Conservation (phyloP, 352 stramenopile genomes). For the Phytophthora litchii region DNA sequence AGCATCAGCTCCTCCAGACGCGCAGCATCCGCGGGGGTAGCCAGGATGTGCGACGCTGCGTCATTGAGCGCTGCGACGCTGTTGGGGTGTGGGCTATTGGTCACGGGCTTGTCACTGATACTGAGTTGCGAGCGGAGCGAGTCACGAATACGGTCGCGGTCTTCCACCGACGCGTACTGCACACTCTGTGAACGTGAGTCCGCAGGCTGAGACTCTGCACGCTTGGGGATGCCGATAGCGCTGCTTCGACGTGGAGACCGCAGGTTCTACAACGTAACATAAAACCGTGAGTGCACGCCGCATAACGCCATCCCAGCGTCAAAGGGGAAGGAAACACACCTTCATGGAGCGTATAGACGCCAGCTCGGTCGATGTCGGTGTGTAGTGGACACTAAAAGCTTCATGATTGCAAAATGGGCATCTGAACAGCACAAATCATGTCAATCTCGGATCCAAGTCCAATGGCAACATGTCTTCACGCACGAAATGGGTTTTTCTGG, state of each 20-base stretch:
- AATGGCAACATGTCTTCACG: slow-evolving; percentile 11
- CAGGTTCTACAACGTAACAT: slow-evolving; percentile 30
- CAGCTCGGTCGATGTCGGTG: slow-evolving; percentile 49
- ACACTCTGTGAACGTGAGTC: slow-evolving; percentile 17
- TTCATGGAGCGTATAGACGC: slow-evolving; percentile 50
- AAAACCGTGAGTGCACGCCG: slow-evolving; percentile 10
- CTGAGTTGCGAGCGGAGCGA: slow-evolving; percentile 75
- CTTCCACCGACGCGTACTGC: slow-evolving; percentile 76
- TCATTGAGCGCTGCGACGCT: slow-evolving; percentile 46
- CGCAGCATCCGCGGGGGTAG: slow-evolving; percentile 56
- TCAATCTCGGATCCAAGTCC: slow-evolving; percentile 5
- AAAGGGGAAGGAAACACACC: slow-evolving; percentile 22
- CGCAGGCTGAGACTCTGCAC: slow-evolving; percentile 15
- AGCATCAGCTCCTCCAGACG: slow-evolving; percentile 84
- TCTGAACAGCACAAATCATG: slow-evolving; percentile 26
- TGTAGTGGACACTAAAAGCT: slow-evolving; percentile 61
- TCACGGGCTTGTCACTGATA: slow-evolving; percentile 58
- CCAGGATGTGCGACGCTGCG: slow-evolving; percentile 39
- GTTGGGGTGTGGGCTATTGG: slow-evolving; percentile 55
- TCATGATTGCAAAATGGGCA: slow-evolving; percentile 87
- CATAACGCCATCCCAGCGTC: slow-evolving; percentile 7
- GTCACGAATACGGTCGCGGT: slow-evolving; percentile 74
- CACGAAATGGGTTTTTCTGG: slow-evolving; percentile 57
- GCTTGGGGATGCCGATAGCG: slow-evolving; percentile 42
- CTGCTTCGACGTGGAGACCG: slow-evolving; percentile 38